Conservation (phyloP, 306 rosid genomes). For the Pachyrhizus erosus region DNA sequence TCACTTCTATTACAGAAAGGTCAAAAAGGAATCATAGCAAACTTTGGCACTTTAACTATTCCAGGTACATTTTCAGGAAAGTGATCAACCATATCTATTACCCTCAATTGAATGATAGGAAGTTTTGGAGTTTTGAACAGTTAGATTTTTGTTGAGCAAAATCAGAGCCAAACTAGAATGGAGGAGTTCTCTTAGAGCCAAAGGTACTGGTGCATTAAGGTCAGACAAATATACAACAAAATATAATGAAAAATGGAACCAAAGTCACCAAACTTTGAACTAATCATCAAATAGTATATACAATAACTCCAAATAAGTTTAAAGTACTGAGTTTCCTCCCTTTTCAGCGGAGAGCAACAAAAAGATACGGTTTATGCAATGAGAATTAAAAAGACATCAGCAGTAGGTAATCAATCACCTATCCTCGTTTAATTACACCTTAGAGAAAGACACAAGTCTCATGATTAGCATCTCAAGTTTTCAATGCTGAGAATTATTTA, state of each 20-base stretch:
- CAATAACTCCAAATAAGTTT: not conserved
- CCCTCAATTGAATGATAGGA: not conserved
- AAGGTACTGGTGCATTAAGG: not conserved
- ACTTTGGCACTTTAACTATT: not conserved
- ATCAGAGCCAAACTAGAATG: not conserved
- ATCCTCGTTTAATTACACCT: not conserved
- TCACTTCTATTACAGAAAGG: not conserved
- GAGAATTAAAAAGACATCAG: not conserved
- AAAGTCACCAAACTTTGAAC: not conserved
- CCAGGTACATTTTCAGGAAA: not conserved
- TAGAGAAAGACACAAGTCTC: not conserved
- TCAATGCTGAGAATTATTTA: not conserved
- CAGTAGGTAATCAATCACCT: not conserved
- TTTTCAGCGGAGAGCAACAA: not conserved
- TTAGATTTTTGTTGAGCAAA: not conserved
- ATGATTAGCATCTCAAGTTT: not conserved
- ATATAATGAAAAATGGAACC: not conserved
- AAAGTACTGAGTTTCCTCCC: not conserved
- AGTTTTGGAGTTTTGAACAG: not conserved
- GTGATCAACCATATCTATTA: not conserved
- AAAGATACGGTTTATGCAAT: not conserved
- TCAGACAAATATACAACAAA: not conserved
- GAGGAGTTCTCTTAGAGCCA: not conserved
- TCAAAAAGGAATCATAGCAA: not conserved
- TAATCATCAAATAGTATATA: not conserved